These are phyloP conservation scores for Heritiera fomes DNA, from an alignment of 345 rosid genomes.

Conservation along the genomic window DNA sequence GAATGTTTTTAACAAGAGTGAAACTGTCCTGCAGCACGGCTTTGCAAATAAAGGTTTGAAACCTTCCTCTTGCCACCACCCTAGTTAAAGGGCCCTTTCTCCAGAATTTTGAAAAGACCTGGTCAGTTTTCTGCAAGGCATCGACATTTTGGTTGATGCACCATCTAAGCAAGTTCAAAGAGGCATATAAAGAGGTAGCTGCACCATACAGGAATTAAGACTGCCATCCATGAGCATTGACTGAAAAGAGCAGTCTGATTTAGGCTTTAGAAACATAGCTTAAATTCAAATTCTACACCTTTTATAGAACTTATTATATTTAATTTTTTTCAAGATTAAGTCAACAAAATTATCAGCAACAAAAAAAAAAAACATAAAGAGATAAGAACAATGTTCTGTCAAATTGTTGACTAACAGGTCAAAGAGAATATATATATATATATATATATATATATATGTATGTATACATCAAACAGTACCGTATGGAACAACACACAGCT, in stretches of 20 bases:
- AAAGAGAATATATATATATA: neutral
- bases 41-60: neutral
- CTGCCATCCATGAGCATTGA: neutral
- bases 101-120: neutral
- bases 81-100: neutral
- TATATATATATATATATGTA: constrained; percentile 4
- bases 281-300: too few relatives aligned
- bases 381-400: too few relatives aligned
- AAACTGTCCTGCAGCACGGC: neutral
- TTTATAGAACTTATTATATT: too few relatives aligned
- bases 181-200: neutral
- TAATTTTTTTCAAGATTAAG: too few relatives aligned
- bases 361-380: too few relatives aligned
- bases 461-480: constrained; percentile 1
- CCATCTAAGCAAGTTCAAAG: neutral
- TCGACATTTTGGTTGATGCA: neutral
- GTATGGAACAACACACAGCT: neutral
- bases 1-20: neutral
- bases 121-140: neutral
- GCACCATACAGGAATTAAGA: neutral
- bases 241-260: neutral
- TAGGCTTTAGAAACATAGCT: neutral
- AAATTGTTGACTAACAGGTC: too few relatives aligned
- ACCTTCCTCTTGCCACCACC: neutral
- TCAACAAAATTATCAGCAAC: too few relatives aligned